Conservation (phyloP, 1,139 yeast genomes). For the Candida smagusa region DNA sequence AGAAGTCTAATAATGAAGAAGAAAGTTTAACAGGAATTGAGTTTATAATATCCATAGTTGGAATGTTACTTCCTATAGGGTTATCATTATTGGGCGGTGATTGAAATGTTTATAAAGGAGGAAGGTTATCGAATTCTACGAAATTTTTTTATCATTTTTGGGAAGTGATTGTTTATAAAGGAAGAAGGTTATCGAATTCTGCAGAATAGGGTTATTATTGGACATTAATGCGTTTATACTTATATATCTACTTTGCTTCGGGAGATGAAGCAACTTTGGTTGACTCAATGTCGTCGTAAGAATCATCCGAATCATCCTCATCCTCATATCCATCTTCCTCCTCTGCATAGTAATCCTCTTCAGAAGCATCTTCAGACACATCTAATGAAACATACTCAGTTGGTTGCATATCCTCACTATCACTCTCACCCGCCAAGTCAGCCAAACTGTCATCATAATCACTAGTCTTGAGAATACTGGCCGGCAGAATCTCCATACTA, state of each 20-base stretch:
- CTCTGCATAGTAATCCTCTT: conserved; percentile 1
- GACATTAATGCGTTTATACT: neutral
- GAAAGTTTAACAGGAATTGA: conserved; percentile 5
- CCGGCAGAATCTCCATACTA: conserved; percentile 4
- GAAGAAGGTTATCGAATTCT: neutral
- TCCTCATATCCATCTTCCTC: neutral
- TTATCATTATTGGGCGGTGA: conserved; percentile 13
- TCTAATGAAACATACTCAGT: neutral
- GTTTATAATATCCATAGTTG: conserved; percentile 14
- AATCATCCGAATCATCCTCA: neutral
- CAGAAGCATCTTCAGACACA: neutral
- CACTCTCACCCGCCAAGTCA: conserved; percentile 6
- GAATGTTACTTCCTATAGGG: conserved; percentile 19
- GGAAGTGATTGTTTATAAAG: conserved; percentile 9
- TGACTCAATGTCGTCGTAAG: neutral
- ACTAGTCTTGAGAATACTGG: conserved; percentile 9
- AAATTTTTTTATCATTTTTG: conserved; percentile 13
- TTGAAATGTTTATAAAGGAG: neutral
- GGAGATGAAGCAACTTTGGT: conserved; percentile 2
- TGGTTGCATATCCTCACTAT: neutral
- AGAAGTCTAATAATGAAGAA: neutral
- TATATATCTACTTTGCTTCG: neutral
- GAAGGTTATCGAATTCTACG: too few species aligned
- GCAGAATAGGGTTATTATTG: too few species aligned
- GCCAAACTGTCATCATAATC: conserved; percentile 13